Evolutionary conservation across 2,329 filamentous ascomycete species (phyloP).

Genomic region (Colletotrichum noveboracense): DNA sequence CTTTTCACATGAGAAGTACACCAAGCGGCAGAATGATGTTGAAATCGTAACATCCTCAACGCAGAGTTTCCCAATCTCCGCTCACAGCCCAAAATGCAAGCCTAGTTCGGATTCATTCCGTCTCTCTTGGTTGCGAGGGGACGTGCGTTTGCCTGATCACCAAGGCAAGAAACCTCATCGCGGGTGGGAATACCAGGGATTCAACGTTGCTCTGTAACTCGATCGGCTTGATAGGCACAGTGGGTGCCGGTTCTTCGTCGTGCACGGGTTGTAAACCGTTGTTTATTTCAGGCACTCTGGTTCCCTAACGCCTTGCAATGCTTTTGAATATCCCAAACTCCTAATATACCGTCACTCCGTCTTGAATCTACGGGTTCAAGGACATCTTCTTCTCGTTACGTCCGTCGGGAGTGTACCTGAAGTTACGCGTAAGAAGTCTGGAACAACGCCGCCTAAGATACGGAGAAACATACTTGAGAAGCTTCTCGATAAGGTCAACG

Average conservation of each 20-base stretch:
- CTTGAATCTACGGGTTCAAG: constrained; percentile 30
- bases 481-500: constrained; percentile 97
- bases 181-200: background rate
- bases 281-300: background rate
- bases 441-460: background rate
- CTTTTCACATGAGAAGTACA: constrained; percentile 10
- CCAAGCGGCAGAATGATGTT: background rate
- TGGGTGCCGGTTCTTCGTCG: background rate
- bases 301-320: constrained; percentile 27
- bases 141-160: background rate
- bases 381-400: constrained; percentile 67
- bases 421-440: constrained; percentile 20
- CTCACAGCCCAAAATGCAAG: background rate
- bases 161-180: background rate
- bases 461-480: constrained; percentile 74
- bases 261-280: background rate
- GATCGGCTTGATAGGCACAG: background rate
- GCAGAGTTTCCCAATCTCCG: background rate
- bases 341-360: constrained; percentile 17
- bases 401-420: constrained; percentile 66
- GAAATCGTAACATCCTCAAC: background rate
- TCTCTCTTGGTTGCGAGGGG: background rate
- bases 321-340: constrained; percentile 5
- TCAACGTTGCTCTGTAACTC: background rate
- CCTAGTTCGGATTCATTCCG: background rate